Base-by-base conservation (phyloP, 2,329 filamentous ascomycete genomes). In the Thielaviopsis euricoi region DNA sequence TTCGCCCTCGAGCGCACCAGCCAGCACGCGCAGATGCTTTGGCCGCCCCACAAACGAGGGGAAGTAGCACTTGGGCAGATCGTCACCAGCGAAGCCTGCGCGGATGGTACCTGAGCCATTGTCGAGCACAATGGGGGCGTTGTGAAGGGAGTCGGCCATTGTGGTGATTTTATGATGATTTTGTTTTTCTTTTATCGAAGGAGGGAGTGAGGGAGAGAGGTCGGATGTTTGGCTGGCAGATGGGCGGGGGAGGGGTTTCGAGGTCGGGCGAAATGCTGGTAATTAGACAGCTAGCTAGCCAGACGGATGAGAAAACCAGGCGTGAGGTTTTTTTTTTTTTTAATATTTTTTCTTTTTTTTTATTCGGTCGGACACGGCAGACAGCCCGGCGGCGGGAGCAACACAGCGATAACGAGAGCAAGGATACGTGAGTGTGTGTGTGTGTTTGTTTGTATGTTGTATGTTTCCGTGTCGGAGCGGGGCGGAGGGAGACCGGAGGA, bases 41-140 rank as follows among this genome's bases (percentile, higher is more conserved):
- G 93, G 93, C 64, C 93, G 83, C 56, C 93, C 93, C 62, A 98
- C 93, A 70, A 91, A 97, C 19, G 93, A 97, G 4, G 93, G 93
- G 69, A 98, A 98, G 75, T 86, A 94, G 76, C 89, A 95, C 75
- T 95, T 95, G 21, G 93, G 93, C 54, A 91, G 77, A 69, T 98
- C 93, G 66, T 96, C 90, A 64, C 93, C 93, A 40, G 93, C 93
- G 69, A 97, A 98, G 22, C 93, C 93, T 57, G 93, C 93, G 69
- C 94, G 83, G 69, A 98, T 97, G 4, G 93, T 98, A 63, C 93
- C 93, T 64, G 90, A 96, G 67, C 93, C 93, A 74, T 98, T 98
- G 80, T 98, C 93, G 67, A 98, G 87, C 69, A 98, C 93, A 71
- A 98, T 95, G 60, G 93, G 90, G 64, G 89, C 90, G 78, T 98